Conservation (phyloP, 208 protist species). For the Trypanosoma mega region DNA sequence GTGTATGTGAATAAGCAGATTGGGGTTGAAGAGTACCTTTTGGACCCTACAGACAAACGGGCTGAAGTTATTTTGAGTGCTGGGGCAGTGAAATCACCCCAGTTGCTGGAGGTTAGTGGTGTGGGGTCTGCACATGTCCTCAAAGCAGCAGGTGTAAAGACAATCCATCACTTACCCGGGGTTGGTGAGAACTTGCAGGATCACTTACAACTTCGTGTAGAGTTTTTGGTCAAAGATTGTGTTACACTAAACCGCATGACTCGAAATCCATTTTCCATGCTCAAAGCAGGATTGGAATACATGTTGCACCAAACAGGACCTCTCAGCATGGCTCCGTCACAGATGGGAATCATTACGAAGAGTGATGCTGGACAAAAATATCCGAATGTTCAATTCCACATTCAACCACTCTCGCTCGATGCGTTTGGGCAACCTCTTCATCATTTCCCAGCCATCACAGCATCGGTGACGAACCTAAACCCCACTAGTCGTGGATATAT, state of each 20-base stretch:
- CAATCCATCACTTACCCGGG: constrained; percentile 1
- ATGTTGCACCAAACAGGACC: not conserved
- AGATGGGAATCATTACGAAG: constrained; percentile 16
- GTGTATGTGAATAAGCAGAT: too few species aligned
- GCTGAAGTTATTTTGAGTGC: too few species aligned
- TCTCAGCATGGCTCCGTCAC: constrained; percentile 24
- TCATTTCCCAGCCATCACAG: constrained; percentile 20
- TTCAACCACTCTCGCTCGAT: constrained; percentile 27
- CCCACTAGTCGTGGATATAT: constrained; percentile 24
- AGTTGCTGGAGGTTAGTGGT: too few species aligned
- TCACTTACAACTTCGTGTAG: constrained; percentile 28
- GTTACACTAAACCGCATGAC: constrained; percentile 17
- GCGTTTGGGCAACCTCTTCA: constrained; percentile 22
- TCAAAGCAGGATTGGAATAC: not conserved
- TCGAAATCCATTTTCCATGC: not conserved
- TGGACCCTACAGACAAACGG: too few species aligned
- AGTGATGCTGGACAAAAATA: constrained; percentile 1
- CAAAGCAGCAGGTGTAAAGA: not conserved
- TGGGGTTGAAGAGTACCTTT: too few species aligned
- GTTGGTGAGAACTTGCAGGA: constrained; percentile 64
- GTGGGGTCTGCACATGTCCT: too few species aligned
- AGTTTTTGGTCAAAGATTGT: constrained; percentile 13
- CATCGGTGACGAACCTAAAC: constrained; percentile 27
- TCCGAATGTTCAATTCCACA: constrained; percentile 32
- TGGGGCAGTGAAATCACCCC: too few species aligned